phyloP scores from a whole-genome alignment of 768 basidiomycete species.

The Podaxis sp. region DNA sequence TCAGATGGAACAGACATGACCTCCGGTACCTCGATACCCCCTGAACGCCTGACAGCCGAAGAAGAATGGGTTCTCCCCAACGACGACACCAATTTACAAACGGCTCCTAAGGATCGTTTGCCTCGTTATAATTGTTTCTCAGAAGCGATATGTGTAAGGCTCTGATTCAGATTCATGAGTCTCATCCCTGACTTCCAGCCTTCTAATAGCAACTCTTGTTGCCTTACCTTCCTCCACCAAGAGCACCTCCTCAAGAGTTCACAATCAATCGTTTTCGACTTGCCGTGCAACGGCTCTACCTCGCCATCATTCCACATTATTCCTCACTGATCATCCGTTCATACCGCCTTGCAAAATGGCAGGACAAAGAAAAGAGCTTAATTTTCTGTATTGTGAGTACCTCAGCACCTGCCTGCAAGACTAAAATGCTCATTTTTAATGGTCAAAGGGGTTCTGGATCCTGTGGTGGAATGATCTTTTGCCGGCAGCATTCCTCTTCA shows the following conservation, averaged over 20 bases:
- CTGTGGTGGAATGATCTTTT: conserved; percentile 62
- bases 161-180: background rate
- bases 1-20: conserved; percentile 20
- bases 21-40: background rate
- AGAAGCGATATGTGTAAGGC: conserved; percentile 27
- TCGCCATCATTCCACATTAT: conserved; percentile 51
- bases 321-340: conserved; percentile 39
- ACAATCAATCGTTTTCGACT: conserved; percentile 52
- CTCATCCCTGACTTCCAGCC: background rate
- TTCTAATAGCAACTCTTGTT: conserved; percentile 35
- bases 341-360: conserved; percentile 52
- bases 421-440: background rate
- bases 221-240: conserved; percentile 44
- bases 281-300: conserved; percentile 52
- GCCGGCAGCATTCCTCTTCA: conserved; percentile 47
- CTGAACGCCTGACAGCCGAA: conserved; percentile 10
- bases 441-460: conserved; percentile 54
- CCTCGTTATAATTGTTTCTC: conserved; percentile 17
- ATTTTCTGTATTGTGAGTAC: conserved; percentile 51
- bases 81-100: background rate
- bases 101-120: background rate
- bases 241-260: conserved; percentile 43
- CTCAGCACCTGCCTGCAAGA: background rate
- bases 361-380: conserved; percentile 43
- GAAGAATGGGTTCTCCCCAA: conserved; percentile 14